A percentile compares a stretch with the other conserved stretches of the same genome.
Evolutionary conservation across 2,329 filamentous ascomycete species (phyloP).

Genomic region (Scleromitrula shiraiana): DNA sequence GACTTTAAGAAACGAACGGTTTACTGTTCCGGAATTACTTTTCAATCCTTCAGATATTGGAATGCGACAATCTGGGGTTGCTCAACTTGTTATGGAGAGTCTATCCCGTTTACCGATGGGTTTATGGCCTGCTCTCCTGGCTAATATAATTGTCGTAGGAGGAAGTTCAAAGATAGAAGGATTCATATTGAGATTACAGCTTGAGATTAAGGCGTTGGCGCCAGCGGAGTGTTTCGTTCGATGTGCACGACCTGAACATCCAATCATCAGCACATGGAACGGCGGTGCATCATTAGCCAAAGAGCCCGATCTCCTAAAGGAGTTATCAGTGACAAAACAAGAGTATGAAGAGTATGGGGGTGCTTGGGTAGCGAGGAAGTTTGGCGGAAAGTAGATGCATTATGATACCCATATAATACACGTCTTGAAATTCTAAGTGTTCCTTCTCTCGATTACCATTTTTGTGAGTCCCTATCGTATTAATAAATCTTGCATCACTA

Average conservation of each 20-base stretch:
- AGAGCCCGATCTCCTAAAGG: slow-evolving; percentile 55
- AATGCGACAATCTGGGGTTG: slow-evolving; percentile 72
- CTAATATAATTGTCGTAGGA: slow-evolving; percentile 83
- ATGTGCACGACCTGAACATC: slow-evolving; percentile 61
- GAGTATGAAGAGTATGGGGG: slow-evolving; percentile 87
- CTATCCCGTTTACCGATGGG: slow-evolving; percentile 69
- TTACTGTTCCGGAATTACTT: slow-evolving; percentile 79
- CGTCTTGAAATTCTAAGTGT: not conserved
- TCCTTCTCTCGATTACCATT: not conserved
- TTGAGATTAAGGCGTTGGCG: slow-evolving; percentile 62
- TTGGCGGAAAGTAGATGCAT: slow-evolving; percentile 37
- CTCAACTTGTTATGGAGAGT: slow-evolving; percentile 75
- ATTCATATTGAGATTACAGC: slow-evolving; percentile 71
- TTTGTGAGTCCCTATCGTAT: not conserved
- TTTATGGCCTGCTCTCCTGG: slow-evolving; percentile 73
- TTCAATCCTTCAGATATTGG: slow-evolving; percentile 84
- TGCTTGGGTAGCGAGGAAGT: slow-evolving; percentile 65
- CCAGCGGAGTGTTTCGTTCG: slow-evolving; percentile 72
- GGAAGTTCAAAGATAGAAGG: slow-evolving; percentile 75
- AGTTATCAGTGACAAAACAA: slow-evolving; percentile 69
- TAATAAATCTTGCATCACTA: no score
- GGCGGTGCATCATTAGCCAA: slow-evolving; percentile 73
- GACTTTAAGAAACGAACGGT: slow-evolving; percentile 85
- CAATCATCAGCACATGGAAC: slow-evolving; percentile 75
- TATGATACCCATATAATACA: not conserved